A percentile compares a stretch with the other conserved stretches of the same genome.
phyloP scores from a whole-genome alignment of 768 basidiomycete genomes.

The Lactifluus subvellereus region DNA sequence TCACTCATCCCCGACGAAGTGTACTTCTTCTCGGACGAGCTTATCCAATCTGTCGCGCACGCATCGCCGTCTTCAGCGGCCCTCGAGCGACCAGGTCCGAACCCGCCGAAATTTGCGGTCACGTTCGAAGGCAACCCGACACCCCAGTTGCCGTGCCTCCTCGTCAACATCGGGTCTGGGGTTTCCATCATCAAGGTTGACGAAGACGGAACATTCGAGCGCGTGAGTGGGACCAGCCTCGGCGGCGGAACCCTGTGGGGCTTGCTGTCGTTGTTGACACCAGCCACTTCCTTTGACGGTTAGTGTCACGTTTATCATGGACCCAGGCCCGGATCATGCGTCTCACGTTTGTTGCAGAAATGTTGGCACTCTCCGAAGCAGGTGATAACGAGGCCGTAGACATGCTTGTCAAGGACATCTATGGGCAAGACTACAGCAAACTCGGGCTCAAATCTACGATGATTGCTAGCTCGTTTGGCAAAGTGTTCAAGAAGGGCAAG shows the following conservation, averaged over 20 bases:
- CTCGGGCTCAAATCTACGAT: constrained; percentile 96
- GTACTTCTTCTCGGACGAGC: constrained; percentile 97
- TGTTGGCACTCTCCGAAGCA: constrained; percentile 88
- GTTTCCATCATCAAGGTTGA: constrained; percentile 98
- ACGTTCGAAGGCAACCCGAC: constrained; percentile 79
- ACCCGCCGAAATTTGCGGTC: constrained; percentile 84
- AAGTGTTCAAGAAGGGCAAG: constrained; percentile 89
- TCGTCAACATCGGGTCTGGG: constrained; percentile 97
- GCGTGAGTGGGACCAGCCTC: constrained; percentile 93
- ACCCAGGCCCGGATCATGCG: constrained; percentile 6
- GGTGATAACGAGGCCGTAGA: constrained; percentile 94
- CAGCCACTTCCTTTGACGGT: constrained; percentile 95
- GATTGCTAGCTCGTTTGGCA: constrained; percentile 98
- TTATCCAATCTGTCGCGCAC: constrained; percentile 65
- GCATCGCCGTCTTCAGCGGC: constrained; percentile 26
- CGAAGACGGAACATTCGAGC: constrained; percentile 90
- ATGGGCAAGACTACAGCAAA: constrained; percentile 93
- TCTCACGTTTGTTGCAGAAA: constrained; percentile 52
- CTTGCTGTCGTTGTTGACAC: constrained; percentile 87
- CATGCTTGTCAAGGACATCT: constrained; percentile 99
- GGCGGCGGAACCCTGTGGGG: constrained; percentile 99
- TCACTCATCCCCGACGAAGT: constrained; percentile 95
- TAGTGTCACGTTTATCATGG: constrained; percentile 32
- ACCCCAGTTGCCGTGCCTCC: constrained; percentile 88
- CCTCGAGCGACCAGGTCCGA: constrained; percentile 82